A percentile compares a stretch with the other conserved stretches of the same genome.
These are phyloP conservation scores for Salvia miltiorrhiza DNA, from an alignment of 257 asterid genomes.

Conservation along the genomic window DNA sequence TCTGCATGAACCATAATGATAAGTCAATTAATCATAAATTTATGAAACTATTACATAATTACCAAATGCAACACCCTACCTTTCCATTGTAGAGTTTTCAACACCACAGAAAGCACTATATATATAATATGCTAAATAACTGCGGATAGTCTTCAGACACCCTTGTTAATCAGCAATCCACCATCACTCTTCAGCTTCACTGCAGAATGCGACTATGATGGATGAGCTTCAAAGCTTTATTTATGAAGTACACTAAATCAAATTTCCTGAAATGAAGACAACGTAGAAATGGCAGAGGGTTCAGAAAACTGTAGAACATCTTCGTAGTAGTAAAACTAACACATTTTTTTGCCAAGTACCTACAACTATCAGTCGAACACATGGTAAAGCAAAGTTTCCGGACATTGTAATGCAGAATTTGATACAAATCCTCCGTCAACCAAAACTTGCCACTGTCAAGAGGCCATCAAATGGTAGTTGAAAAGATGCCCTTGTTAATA, in stretches of 20 bases:
- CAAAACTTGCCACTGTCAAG: constrained; percentile 29
- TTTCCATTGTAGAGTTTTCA: constrained; percentile 61
- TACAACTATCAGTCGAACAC: constrained; percentile 27
- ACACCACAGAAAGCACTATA: constrained; percentile 26
- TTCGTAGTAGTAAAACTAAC: constrained; percentile 28
- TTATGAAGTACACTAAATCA: constrained; percentile 25
- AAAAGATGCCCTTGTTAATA: constrained; percentile 6
- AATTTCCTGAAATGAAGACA: constrained; percentile 20
- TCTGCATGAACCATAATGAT: constrained; percentile 35
- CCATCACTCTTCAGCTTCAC: constrained; percentile 36
- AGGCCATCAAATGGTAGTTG: constrained; percentile 15
- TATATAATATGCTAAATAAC: constrained; percentile 20
- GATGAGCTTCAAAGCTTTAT: constrained; percentile 53
- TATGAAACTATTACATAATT: not conserved
- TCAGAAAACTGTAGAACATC: constrained; percentile 37
- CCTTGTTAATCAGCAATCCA: constrained; percentile 55
- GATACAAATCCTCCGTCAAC: constrained; percentile 34
- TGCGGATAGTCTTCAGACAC: constrained; percentile 27
- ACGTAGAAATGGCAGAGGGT: constrained; percentile 7
- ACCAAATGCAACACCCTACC: constrained; percentile 38
- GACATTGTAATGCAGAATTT: constrained; percentile 9
- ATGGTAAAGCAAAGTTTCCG: constrained; percentile 33
- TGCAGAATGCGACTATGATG: constrained; percentile 30
- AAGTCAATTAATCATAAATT: not conserved
- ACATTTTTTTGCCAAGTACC: constrained; percentile 16